These are phyloP conservation scores for Termitomyces eurrhizus DNA, from an alignment of 768 basidiomycete species.

Conservation along the genomic window DNA sequence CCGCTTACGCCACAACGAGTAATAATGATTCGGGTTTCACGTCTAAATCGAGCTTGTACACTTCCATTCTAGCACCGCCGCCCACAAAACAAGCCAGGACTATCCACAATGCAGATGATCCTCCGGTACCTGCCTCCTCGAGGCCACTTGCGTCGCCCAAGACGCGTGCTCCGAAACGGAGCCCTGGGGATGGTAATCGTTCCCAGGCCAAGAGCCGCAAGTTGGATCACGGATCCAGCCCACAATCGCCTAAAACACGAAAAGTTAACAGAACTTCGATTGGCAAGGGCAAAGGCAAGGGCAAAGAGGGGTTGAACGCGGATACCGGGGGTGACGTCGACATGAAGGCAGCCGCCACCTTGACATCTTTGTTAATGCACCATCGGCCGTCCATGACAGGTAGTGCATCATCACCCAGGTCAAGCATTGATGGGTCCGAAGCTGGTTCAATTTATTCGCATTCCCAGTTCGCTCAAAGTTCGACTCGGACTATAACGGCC, in stretches of 20 bases:
- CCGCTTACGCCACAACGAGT: constrained; percentile 25
- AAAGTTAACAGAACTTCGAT: constrained; percentile 35
- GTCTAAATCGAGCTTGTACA: constrained; percentile 53
- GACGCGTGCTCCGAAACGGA: constrained; percentile 38
- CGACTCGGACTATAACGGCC: constrained; percentile 47
- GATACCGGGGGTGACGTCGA: constrained; percentile 59
- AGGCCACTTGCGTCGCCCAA: constrained; percentile 44
- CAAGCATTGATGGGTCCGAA: constrained; percentile 69
- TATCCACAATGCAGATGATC: constrained; percentile 70
- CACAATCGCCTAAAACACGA: constrained; percentile 36
- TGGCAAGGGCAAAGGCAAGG: constrained; percentile 49
- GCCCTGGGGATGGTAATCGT: constrained; percentile 44
- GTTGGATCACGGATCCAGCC: constrained; percentile 26
- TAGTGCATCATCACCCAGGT: constrained; percentile 65
- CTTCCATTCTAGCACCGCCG: constrained; percentile 75
- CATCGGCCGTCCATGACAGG: constrained; percentile 58
- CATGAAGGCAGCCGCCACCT: constrained; percentile 79
- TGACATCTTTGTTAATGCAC: constrained; percentile 68
- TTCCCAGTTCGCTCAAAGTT: constrained; percentile 65
- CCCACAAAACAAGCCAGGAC: constrained; percentile 73
- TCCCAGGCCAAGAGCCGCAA: constrained; percentile 38
- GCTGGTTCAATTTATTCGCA: constrained; percentile 57
- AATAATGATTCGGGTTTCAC: constrained; percentile 28
- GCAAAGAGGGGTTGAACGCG: constrained; percentile 14
- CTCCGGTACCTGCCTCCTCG: constrained; percentile 54